Evolutionary conservation across 1,284 basidiomycete genomes (phyloP).

Genomic region (Peniophora sp.): DNA sequence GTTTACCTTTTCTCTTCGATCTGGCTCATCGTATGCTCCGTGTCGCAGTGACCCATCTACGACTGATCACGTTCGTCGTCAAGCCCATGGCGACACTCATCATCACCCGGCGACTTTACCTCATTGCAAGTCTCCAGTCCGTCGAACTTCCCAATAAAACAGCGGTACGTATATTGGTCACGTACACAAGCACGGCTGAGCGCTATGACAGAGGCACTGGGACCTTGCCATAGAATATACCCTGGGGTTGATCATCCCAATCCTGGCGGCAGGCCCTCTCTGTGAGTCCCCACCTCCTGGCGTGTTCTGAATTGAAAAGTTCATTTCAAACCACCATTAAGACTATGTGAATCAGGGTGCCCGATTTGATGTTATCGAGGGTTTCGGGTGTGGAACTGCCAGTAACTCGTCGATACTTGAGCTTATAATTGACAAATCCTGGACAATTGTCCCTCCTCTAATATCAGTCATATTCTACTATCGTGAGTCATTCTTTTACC

Average conservation of each 20-base stretch:
- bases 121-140: neutral
- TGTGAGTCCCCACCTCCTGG: neutral
- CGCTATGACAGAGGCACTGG: neutral
- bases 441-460: neutral
- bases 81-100: neutral
- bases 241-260: neutral
- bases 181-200: no score
- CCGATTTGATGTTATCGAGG: neutral
- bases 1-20: no score
- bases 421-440: neutral
- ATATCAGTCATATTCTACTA: neutral
- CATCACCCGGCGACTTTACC: neutral
- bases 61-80: neutral
- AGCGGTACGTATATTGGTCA: neutral
- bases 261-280: neutral
- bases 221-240: neutral
- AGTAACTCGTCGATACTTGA: neutral
- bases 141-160: neutral
- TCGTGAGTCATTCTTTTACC: neutral
- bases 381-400: neutral
- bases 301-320: neutral
- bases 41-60: no score
- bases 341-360: neutral
- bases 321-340: neutral
- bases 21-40: no score